Evolutionary conservation across 768 basidiomycete genomes (phyloP).

Genomic region (Phaffia australis): DNA sequence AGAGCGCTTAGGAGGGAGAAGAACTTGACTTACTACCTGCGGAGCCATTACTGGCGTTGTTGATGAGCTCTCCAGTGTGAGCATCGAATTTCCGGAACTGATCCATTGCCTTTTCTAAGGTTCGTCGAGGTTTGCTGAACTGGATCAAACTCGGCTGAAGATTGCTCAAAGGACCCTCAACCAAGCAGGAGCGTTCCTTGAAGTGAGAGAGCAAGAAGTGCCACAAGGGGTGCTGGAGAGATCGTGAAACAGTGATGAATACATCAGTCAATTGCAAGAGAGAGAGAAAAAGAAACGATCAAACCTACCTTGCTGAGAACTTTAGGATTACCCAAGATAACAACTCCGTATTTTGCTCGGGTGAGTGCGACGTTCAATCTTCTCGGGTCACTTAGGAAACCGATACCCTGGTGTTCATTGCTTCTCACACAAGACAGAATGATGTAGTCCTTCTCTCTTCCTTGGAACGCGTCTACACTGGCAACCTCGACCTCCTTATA

Average conservation of each 20-base stretch:
- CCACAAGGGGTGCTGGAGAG: slow-evolving; percentile 83
- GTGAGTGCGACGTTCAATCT: slow-evolving; percentile 94
- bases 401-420: slow-evolving; percentile 99
- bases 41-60: neutral
- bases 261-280: slow-evolving; percentile 29
- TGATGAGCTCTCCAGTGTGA: slow-evolving; percentile 57
- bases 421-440: slow-evolving; percentile 94
- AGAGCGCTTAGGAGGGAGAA: too few relatives aligned
- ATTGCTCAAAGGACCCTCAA: slow-evolving; percentile 93
- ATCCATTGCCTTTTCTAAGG: slow-evolving; percentile 79
- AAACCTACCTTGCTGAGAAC: slow-evolving; percentile 82
- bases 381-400: slow-evolving; percentile 95
- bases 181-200: slow-evolving; percentile 86
- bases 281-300: neutral
- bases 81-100: slow-evolving; percentile 89
- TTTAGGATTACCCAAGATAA: slow-evolving; percentile 99
- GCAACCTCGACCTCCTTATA: slow-evolving; percentile 99
- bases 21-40: slow-evolving; percentile 9
- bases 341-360: slow-evolving; percentile 93
- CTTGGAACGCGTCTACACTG: slow-evolving; percentile 97
- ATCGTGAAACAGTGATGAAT: neutral
- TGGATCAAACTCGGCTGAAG: slow-evolving; percentile 98
- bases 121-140: slow-evolving; percentile 90
- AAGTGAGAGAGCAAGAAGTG: slow-evolving; percentile 96
- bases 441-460: slow-evolving; percentile 99